Evolutionary conservation across 1,284 basidiomycete species (phyloP).

Genomic region (Microbotryum silenes-acaulis): DNA sequence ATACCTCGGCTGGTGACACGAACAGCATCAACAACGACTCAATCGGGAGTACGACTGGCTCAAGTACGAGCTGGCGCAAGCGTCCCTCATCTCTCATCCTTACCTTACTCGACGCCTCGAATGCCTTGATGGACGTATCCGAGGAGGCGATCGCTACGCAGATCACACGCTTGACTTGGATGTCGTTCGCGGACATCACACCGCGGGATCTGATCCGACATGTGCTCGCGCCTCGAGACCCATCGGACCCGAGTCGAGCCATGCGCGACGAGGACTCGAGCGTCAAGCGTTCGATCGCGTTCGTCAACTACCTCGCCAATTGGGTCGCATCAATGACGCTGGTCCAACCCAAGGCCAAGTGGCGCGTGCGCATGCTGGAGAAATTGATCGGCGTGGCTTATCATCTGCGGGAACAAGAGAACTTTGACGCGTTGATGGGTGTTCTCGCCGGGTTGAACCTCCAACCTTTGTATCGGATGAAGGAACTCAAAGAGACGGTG

Average conservation of each 20-base stretch:
- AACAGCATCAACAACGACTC: too few relatives aligned
- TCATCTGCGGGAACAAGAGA: slow-evolving; percentile 35
- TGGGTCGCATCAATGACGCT: slow-evolving; percentile 37
- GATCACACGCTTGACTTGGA: slow-evolving; percentile 38
- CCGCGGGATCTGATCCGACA: slow-evolving; percentile 39
- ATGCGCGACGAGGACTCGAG: slow-evolving; percentile 29
- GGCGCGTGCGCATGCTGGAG: slow-evolving; percentile 32
- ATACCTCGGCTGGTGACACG: too few relatives aligned
- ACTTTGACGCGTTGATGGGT: slow-evolving; percentile 39
- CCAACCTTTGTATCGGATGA: slow-evolving; percentile 36
- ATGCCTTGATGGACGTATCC: slow-evolving; percentile 25
- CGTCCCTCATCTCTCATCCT: not conserved
- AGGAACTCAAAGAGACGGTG: slow-evolving; percentile 31
- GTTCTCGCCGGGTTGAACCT: slow-evolving; percentile 37
- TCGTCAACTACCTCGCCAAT: slow-evolving; percentile 32
- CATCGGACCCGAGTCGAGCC: slow-evolving; percentile 30
- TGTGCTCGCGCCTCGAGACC: slow-evolving; percentile 36
- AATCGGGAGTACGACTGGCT: not conserved
- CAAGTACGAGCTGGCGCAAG: not conserved
- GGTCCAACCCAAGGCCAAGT: slow-evolving; percentile 34
- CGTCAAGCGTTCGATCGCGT: slow-evolving; percentile 34
- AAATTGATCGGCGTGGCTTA: slow-evolving; percentile 36
- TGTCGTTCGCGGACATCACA: slow-evolving; percentile 33
- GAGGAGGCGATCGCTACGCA: slow-evolving; percentile 34
- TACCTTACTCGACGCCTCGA: slow-evolving; percentile 22